A percentile compares a stretch with the other conserved stretches of the same genome.
Conservation (phyloP, 495 filamentous ascomycete species). For the Lasiosphaeris hirsuta region DNA sequence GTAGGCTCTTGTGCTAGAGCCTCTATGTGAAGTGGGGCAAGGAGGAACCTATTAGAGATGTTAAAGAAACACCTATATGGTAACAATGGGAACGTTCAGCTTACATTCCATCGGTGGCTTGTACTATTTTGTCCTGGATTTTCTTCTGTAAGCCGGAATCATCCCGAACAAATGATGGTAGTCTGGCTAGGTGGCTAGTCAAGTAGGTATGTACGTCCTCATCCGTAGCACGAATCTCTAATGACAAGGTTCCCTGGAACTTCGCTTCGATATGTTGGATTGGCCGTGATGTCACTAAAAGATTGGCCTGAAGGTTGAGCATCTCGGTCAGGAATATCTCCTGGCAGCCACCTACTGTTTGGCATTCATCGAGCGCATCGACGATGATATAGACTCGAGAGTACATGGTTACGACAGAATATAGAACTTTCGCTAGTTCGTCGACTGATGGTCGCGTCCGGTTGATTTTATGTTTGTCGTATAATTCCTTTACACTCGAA, state of each 20-base stretch:
- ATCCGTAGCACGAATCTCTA: slow-evolving; percentile 1
- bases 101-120: neutral
- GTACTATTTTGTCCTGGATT: neutral
- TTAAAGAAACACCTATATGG: neutral
- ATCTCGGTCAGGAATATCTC: neutral
- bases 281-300: neutral
- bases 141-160: neutral
- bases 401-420: slow-evolving; percentile 19
- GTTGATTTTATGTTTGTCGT: slow-evolving; percentile 14
- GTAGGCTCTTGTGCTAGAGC: neutral
- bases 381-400: slow-evolving; percentile 39
- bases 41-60: neutral
- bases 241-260: neutral
- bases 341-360: neutral
- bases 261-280: neutral
- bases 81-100: neutral
- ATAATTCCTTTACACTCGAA: slow-evolving; percentile 23
- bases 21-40: neutral
- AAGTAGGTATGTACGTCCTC: slow-evolving; percentile 2
- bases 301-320: neutral
- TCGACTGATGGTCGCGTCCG: slow-evolving; percentile 24
- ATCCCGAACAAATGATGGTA: neutral
- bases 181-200: neutral
- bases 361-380: slow-evolving; percentile 34
- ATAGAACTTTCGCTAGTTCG: slow-evolving; percentile 23